Conservation (phyloP, 2,329 filamentous ascomycete species). For the Neoarthrinium moseri region DNA sequence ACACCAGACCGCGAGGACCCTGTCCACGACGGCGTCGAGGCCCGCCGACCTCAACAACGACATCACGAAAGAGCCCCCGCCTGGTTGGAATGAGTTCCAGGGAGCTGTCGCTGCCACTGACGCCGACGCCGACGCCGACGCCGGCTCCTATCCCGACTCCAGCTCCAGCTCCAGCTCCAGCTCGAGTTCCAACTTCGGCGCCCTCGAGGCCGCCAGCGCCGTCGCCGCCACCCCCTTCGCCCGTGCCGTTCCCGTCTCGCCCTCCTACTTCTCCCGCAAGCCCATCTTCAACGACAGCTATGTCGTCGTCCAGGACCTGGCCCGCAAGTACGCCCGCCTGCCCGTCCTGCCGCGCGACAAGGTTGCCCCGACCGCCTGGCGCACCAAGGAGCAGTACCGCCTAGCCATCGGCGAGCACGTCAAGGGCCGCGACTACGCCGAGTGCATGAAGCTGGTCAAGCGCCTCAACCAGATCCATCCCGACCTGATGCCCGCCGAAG, state of each 20-base stretch:
- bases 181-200: background rate
- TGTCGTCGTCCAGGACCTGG: slow-evolving; percentile 69
- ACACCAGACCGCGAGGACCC: slow-evolving; percentile 7
- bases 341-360: slow-evolving; percentile 66
- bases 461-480: slow-evolving; percentile 85
- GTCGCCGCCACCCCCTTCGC: slow-evolving; percentile 44
- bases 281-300: slow-evolving; percentile 84
- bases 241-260: slow-evolving; percentile 78
- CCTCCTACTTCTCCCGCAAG: slow-evolving; percentile 91
- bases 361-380: slow-evolving; percentile 76
- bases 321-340: slow-evolving; percentile 70
- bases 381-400: slow-evolving; percentile 74
- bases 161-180: slow-evolving; percentile 78
- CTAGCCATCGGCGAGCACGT: slow-evolving; percentile 69
- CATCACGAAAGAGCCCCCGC: background rate
- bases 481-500: slow-evolving; percentile 67
- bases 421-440: slow-evolving; percentile 74
- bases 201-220: background rate
- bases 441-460: slow-evolving; percentile 73
- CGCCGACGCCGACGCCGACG: slow-evolving; percentile 38
- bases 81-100: background rate
- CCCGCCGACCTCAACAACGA: background rate
- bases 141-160: slow-evolving; percentile 78
- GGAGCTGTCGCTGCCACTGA: background rate
- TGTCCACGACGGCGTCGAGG: slow-evolving; percentile 12